Conservation (phyloP, 73 alveolate genomes). For the Paramecium primaurelia region DNA sequence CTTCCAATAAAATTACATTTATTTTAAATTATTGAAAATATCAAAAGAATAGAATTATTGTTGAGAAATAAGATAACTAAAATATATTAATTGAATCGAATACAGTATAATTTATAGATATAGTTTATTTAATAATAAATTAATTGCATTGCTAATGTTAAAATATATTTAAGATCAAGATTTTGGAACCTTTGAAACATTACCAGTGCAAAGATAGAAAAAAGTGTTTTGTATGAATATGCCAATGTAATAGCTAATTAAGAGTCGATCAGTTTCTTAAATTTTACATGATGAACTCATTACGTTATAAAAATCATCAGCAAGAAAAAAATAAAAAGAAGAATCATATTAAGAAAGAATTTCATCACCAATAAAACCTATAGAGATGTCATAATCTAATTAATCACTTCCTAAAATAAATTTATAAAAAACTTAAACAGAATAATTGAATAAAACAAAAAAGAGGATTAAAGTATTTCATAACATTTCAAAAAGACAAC, state of each 20-base stretch:
- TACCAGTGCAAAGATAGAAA: background rate
- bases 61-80: background rate
- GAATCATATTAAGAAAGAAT: background rate
- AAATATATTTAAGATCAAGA: slow-evolving; percentile 40
- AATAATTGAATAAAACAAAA: background rate
- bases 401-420: background rate
- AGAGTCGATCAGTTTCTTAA: slow-evolving; percentile 36
- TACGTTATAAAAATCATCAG: slow-evolving; percentile 13
- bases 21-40: no score
- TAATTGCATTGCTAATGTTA: background rate
- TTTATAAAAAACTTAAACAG: background rate
- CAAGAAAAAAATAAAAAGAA: slow-evolving; percentile 21
- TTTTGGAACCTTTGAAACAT: slow-evolving; percentile 21
- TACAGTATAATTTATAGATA: background rate
- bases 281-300: slow-evolving; percentile 6
- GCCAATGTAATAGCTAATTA: slow-evolving; percentile 11
- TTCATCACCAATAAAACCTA: background rate
- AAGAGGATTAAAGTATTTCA: background rate
- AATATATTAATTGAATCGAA: background rate
- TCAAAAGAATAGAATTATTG: background rate
- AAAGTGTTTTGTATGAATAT: background rate
- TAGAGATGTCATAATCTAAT: background rate
- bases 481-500: background rate
- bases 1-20: no score
- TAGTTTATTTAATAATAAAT: background rate